A percentile compares a stretch with the other conserved stretches of the same genome.
Conservation (phyloP, 2,329 filamentous ascomycete species). For the Orbilia quercus region DNA sequence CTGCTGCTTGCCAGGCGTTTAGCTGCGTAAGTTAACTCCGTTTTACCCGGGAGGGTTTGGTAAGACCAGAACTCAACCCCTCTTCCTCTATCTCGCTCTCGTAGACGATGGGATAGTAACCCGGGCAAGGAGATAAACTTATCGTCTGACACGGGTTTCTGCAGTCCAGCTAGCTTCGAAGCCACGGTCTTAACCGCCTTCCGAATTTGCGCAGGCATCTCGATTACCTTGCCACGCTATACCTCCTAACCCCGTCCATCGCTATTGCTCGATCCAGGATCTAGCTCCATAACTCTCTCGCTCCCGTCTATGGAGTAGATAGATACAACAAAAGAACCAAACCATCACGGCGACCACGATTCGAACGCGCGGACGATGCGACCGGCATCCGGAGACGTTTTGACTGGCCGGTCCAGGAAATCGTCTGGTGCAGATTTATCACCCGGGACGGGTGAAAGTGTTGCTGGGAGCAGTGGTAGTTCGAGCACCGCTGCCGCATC, state of each 20-base stretch:
- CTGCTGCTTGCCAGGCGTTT: conserved; percentile 15
- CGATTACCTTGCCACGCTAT: conserved; percentile 31
- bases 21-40: conserved; percentile 32
- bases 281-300: too few species aligned
- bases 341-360: not conserved
- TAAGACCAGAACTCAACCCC: conserved; percentile 32
- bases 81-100: conserved; percentile 17
- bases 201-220: conserved; percentile 19
- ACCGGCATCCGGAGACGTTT: conserved; percentile 53
- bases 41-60: conserved; percentile 37
- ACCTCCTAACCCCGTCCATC: conserved; percentile 16
- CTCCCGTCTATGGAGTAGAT: conserved; percentile 26
- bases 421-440: conserved; percentile 58
- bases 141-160: conserved; percentile 20
- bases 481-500: conserved; percentile 57
- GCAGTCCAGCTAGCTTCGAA: conserved; percentile 27
- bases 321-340: conserved; percentile 3
- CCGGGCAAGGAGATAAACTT: too few species aligned
- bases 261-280: conserved; percentile 7
- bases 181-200: conserved; percentile 5
- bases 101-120: not conserved
- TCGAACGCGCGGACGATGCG: conserved; percentile 28
- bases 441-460: conserved; percentile 49
- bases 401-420: conserved; percentile 59
- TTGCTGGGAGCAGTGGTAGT: conserved; percentile 46